Conservation (phyloP, 345 rosid species). For the Durio zibethinus region DNA sequence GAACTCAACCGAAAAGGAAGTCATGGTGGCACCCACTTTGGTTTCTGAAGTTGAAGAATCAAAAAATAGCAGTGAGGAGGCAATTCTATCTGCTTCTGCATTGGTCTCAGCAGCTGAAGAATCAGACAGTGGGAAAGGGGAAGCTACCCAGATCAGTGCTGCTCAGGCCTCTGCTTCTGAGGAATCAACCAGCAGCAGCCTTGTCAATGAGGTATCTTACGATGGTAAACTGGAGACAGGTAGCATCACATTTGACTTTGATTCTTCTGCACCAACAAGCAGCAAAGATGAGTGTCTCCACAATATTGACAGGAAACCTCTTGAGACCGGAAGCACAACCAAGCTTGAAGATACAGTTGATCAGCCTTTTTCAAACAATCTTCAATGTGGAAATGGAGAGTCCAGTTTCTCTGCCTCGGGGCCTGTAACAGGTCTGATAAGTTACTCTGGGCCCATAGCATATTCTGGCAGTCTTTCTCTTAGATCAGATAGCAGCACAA, state of each 20-base stretch:
- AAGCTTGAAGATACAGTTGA: slow-evolving; percentile 24
- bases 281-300: slow-evolving; percentile 19
- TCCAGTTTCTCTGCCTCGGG: slow-evolving; percentile 73
- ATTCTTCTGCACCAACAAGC: slow-evolving; percentile 22
- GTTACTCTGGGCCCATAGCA: slow-evolving; percentile 62
- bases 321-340: slow-evolving; percentile 15
- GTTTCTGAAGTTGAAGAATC: slow-evolving; percentile 19
- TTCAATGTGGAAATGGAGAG: slow-evolving; percentile 45
- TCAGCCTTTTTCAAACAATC: slow-evolving; percentile 26
- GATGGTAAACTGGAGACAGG: slow-evolving; percentile 26
- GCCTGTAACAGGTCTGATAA: slow-evolving; percentile 52
- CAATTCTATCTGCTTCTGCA: slow-evolving; percentile 1
- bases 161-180: slow-evolving; percentile 13
- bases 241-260: slow-evolving; percentile 29
- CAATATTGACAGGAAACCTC: slow-evolving; percentile 13
- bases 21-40: neutral
- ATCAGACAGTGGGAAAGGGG: slow-evolving; percentile 10
- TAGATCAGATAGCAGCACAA: slow-evolving; percentile 89
- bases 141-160: slow-evolving; percentile 13
- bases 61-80: slow-evolving; percentile 1
- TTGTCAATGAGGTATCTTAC: slow-evolving; percentile 16
- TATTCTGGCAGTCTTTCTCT: slow-evolving; percentile 75
- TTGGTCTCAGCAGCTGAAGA: slow-evolving; percentile 16
- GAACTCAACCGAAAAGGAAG: slow-evolving; percentile 24
- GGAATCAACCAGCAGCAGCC: slow-evolving; percentile 20